phyloP scores from a whole-genome alignment of 2,329 filamentous ascomycete species.

The Talaromyces pinophilus region DNA sequence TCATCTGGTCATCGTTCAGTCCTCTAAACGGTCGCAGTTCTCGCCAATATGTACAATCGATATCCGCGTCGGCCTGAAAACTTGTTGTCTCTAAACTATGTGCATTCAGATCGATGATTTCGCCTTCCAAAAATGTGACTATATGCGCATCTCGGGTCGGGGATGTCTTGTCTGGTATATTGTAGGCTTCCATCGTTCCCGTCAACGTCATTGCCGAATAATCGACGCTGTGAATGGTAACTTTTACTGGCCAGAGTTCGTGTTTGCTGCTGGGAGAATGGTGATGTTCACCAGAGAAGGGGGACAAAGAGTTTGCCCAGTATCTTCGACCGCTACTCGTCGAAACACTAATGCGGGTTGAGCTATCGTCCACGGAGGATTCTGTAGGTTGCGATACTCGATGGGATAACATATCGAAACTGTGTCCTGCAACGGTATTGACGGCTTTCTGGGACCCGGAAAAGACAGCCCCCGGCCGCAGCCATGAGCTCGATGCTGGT shows the following conservation, averaged over 20 bases:
- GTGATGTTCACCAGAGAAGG: slow-evolving; percentile 14
- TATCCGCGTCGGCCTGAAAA: slow-evolving; percentile 49
- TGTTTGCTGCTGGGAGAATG: slow-evolving; percentile 39
- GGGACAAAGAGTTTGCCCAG: slow-evolving; percentile 30
- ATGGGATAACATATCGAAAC: slow-evolving; percentile 26
- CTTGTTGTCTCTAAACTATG: slow-evolving; percentile 52
- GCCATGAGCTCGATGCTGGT: slow-evolving; percentile 60
- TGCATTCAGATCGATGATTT: slow-evolving; percentile 65
- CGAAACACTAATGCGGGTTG: slow-evolving; percentile 38
- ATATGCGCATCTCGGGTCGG: slow-evolving; percentile 52
- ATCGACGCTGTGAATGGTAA: slow-evolving; percentile 65
- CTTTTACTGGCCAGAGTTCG: slow-evolving; percentile 68
- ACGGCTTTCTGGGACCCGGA: slow-evolving; percentile 63
- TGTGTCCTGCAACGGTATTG: slow-evolving; percentile 30
- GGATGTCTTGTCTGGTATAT: slow-evolving; percentile 59
- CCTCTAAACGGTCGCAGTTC: slow-evolving; percentile 51
- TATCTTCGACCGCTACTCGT: slow-evolving; percentile 42
- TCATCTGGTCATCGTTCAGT: slow-evolving; percentile 47
- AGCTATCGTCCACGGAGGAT: slow-evolving; percentile 37
- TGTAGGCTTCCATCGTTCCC: slow-evolving; percentile 70
- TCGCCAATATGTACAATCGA: slow-evolving; percentile 53
- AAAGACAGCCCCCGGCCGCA: slow-evolving; percentile 62
- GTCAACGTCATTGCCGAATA: slow-evolving; percentile 62
- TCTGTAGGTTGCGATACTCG: slow-evolving; percentile 35
- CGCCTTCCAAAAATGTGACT: slow-evolving; percentile 67